Base-by-base conservation (phyloP, 1,284 basidiomycete genomes). In the Vanrija sp. region DNA sequence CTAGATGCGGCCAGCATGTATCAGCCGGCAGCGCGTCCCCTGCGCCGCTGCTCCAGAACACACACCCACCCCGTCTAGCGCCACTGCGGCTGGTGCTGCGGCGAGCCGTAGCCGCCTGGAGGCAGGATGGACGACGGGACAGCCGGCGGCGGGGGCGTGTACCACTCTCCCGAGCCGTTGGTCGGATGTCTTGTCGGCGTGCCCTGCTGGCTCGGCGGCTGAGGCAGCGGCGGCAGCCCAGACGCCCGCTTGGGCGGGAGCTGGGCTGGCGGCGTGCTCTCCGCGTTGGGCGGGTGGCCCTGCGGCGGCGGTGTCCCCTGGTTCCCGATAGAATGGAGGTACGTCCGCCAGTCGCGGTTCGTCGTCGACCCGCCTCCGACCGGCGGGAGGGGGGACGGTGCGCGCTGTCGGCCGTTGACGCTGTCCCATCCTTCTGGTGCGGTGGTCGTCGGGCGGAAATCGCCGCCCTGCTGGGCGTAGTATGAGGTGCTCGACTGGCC, bases 311-410 rank as follows among this genome's bases (percentile, higher is more conserved):
- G 44, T 14, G 26, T 34, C 3, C 42, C 25, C 7, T 28, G 19
- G 10, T 14, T 26, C 34, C 60, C 53, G 15, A 71, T 39, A 45
- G 50, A 61, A 18, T 60, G 51, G 62, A 75, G 68, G 52, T 73
- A 75, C 21, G 63, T 62, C 39, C 62, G 60, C 73, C 73, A 75
- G 55, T 69, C 65, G 43, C 58, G 29, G 50, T 65, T 65, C 40
- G 28, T 51, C 26, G 56, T 23, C 38, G 21, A 23, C 21, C 44
- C 26, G 21, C 44, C 40, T 4, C 43, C 38, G 10, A 16, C 10
- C 6, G 47, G 46, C 21, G 43, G 38, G 14, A 26, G 40, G 14
- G 44, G 45, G 0, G 55, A 49, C n/a, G 38, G 48, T 16, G 38
- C 28, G 43, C n/a, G 40, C 28, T 23, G 38, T 19, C 18, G 5